Conservation (phyloP, 306 rosid species). For the Quercus variabilis region DNA sequence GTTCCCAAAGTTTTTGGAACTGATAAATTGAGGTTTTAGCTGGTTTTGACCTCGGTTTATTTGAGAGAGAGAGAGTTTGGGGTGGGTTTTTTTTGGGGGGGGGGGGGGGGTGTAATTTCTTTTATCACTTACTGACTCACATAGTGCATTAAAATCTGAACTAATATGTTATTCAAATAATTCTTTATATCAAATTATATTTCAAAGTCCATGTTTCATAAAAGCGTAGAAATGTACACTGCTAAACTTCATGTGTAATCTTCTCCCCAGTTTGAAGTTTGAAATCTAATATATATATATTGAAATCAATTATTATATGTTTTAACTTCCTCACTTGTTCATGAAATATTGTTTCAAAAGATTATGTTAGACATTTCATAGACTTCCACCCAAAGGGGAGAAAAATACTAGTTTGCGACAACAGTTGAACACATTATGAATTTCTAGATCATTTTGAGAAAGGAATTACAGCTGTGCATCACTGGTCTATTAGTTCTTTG, state of each 20-base stretch:
- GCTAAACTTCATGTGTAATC: not conserved
- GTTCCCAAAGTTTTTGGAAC: constrained; percentile 14
- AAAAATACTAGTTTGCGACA: not conserved
- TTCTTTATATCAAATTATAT: not conserved
- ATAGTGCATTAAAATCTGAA: not conserved
- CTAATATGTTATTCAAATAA: not conserved
- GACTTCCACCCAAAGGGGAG: not conserved
- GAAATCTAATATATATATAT: not conserved
- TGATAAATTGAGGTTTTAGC: not conserved
- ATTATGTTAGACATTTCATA: not conserved
- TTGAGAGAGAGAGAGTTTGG: not conserved
- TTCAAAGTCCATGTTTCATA: not conserved
- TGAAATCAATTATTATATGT: not conserved
- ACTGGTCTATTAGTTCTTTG: not conserved
- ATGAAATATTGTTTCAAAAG: not conserved
- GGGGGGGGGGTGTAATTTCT: not conserved
- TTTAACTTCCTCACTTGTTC: not conserved
- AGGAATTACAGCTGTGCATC: too few species aligned
- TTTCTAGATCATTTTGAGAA: too few species aligned
- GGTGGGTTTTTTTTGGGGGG: too few species aligned
- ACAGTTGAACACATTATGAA: too few species aligned
- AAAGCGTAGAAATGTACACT: not conserved
- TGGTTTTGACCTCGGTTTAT: not conserved
- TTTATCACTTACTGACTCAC: not conserved
- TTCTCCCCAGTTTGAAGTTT: not conserved